These are phyloP conservation scores for Parastagonospora avenae DNA, from an alignment of 2,329 filamentous ascomycete genomes.

Conservation along the genomic window DNA sequence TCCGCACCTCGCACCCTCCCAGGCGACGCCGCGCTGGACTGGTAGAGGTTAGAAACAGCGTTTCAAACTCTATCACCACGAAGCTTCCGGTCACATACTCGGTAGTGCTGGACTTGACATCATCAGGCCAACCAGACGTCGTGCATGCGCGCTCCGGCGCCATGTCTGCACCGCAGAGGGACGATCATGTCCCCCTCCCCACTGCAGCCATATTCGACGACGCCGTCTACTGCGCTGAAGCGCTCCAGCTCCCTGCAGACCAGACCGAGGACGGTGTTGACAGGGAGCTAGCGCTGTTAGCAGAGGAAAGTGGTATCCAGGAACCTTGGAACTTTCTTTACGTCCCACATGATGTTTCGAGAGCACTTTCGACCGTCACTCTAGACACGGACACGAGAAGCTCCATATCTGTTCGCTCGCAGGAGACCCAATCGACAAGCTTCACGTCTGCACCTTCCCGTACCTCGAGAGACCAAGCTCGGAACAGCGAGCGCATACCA, in stretches of 20 bases:
- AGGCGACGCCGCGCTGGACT: background rate
- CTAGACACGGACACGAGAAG: constrained; percentile 38
- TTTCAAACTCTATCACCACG: constrained; percentile 4
- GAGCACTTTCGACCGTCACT: constrained; percentile 38
- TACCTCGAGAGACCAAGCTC: constrained; percentile 36
- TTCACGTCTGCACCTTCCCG: constrained; percentile 41
- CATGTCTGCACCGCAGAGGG: constrained; percentile 35
- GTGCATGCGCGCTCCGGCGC: constrained; percentile 41
- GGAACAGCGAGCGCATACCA: constrained; percentile 22
- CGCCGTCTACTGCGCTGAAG: constrained; percentile 37
- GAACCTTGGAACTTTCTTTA: constrained; percentile 40
- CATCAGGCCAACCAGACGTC: constrained; percentile 19
- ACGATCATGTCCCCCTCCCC: constrained; percentile 27
- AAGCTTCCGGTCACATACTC: constrained; percentile 23
- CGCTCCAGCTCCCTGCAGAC: constrained; percentile 27
- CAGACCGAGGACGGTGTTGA: constrained; percentile 42
- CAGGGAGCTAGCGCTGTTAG: constrained; percentile 31
- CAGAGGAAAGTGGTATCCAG: constrained; percentile 38
- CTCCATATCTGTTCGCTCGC: constrained; percentile 42
- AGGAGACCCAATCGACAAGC: constrained; percentile 43
- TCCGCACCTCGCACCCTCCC: too few species aligned
- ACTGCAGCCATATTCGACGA: constrained; percentile 44
- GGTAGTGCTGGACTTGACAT: constrained; percentile 23
- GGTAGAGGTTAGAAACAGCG: background rate
- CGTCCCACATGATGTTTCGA: constrained; percentile 27